Conservation (phyloP, 192 early-diverging fungal genomes). For the Coemansia sp. region DNA sequence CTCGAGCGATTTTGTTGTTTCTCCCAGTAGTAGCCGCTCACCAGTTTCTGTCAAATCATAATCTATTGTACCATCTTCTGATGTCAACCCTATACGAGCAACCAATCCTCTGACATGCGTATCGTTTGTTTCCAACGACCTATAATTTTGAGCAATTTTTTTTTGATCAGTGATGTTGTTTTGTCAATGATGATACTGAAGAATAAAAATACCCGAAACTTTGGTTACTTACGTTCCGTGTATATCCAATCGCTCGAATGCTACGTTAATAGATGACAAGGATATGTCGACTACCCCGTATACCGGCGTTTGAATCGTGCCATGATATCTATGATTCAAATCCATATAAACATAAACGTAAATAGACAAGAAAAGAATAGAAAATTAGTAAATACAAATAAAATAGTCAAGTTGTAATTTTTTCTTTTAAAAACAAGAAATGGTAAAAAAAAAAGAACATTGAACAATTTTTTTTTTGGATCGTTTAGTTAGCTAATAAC, state of each 20-base stretch:
- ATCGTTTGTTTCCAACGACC: conserved; percentile 20
- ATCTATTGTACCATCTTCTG: conserved; percentile 38
- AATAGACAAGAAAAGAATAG: background rate
- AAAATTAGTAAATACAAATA: background rate
- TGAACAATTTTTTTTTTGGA: background rate
- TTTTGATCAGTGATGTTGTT: background rate
- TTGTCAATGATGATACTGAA: background rate
- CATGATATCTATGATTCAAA: conserved; percentile 36
- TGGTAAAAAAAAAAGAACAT: background rate
- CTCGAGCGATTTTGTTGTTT: conserved; percentile 5
- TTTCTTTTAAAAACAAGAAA: background rate
- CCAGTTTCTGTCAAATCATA: conserved; percentile 18
- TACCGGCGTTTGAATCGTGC: conserved; percentile 28
- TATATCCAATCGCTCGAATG: conserved; percentile 31
- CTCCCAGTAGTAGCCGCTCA: conserved; percentile 22
- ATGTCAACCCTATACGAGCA: conserved; percentile 20
- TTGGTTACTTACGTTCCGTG: conserved; percentile 43
- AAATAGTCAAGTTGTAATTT: background rate
- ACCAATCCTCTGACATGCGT: conserved; percentile 22
- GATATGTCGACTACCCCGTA: conserved; percentile 19
- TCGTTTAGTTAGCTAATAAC: background rate
- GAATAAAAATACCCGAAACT: background rate
- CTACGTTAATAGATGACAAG: conserved; percentile 33
- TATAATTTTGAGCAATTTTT: conserved; percentile 5
- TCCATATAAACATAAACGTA: background rate